These are phyloP conservation scores for Anethum foeniculum DNA, from an alignment of 140 eudicot genomes.

Conservation along the genomic window DNA sequence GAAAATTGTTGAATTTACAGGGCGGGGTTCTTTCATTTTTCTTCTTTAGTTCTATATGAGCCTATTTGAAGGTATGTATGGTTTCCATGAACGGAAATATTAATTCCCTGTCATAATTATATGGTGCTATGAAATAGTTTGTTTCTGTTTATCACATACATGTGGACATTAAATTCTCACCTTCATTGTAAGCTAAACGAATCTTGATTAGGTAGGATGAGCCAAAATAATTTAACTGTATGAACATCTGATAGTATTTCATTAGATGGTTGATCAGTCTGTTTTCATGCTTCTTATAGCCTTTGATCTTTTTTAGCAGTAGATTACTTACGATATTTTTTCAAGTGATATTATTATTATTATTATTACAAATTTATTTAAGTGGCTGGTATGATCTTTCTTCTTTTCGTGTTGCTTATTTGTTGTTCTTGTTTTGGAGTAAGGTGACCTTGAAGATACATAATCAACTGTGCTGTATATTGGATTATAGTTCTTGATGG, in stretches of 20 bases:
- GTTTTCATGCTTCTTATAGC: not conserved
- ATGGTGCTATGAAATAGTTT: not conserved
- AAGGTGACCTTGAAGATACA: constrained; percentile 1
- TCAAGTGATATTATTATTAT: not conserved
- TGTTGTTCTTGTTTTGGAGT: not conserved
- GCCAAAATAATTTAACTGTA: not conserved
- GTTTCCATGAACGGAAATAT: not conserved
- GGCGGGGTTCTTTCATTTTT: not conserved
- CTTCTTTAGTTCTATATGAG: not conserved
- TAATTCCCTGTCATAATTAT: not conserved
- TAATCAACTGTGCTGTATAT: not conserved
- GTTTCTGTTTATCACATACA: not conserved
- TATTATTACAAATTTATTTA: not conserved
- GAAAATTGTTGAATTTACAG: not conserved
- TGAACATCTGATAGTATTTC: not conserved
- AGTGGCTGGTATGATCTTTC: not conserved
- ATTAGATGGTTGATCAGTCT: not conserved
- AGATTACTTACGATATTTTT: not conserved
- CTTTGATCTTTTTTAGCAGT: not conserved
- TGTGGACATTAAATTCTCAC: not conserved
- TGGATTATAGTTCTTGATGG: constrained; percentile 1
- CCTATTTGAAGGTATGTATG: not conserved
- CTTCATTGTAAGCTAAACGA: not conserved
- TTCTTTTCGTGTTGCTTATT: not conserved
- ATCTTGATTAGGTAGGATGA: not conserved